Percentiles rank a stretch among this genome's conserved stretches.
Conservation (phyloP, 768 basidiomycete species). For the Suillus decipiens region DNA sequence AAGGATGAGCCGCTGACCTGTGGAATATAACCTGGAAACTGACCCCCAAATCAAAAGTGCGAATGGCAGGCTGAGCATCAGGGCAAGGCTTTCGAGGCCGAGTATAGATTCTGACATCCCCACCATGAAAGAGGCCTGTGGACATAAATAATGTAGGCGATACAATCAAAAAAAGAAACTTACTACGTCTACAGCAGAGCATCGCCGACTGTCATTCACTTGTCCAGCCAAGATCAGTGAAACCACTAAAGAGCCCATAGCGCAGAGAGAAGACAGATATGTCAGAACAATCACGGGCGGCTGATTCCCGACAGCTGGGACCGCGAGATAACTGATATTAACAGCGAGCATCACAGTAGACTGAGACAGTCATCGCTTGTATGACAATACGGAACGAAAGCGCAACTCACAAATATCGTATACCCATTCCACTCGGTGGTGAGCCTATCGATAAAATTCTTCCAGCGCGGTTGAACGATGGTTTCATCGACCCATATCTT, state of each 20-base stretch:
- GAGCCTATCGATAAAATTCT: constrained; percentile 40
- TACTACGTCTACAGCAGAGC: constrained; percentile 31
- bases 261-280: constrained; percentile 40
- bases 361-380: constrained; percentile 26
- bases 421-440: constrained; percentile 50
- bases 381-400: neutral
- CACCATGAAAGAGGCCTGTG: constrained; percentile 29
- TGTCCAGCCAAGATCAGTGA: constrained; percentile 39
- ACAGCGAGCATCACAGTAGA: constrained; percentile 53
- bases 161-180: constrained; percentile 12
- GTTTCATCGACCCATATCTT: constrained; percentile 47
- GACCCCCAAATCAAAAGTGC: constrained; percentile 35
- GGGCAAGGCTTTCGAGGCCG: constrained; percentile 32
- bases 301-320: constrained; percentile 39
- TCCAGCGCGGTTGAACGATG: constrained; percentile 41
- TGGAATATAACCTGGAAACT: constrained; percentile 6
- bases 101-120: constrained; percentile 14
- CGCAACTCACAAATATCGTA: constrained; percentile 44
- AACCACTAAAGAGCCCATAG: constrained; percentile 37
- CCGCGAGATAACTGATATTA: constrained; percentile 54
- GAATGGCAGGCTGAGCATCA: constrained; percentile 36
- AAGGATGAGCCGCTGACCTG: neutral
- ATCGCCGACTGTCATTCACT: constrained; percentile 30
- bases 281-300: constrained; percentile 21
- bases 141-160: neutral